These are phyloP conservation scores for peach (Prunus persica) DNA, from an alignment of 306 rosid genomes.

Conservation along the genomic window DNA sequence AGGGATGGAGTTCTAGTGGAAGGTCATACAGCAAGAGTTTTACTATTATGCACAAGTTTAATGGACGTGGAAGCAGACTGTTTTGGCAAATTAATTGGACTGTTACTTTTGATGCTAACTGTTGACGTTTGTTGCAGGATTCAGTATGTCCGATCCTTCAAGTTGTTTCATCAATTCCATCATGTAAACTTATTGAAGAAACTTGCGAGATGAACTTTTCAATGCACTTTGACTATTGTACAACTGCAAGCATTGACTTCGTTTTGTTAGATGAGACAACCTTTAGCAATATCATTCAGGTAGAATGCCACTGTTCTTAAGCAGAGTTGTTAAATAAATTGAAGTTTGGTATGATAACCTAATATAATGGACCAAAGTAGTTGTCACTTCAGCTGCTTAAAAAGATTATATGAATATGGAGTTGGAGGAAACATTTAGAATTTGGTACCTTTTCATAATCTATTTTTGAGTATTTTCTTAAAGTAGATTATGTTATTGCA, in stretches of 20 bases:
- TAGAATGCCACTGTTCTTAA: constrained; percentile 28
- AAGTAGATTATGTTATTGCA: constrained; percentile 45
- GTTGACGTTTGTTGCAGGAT: constrained; percentile 92
- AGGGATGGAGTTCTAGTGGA: constrained; percentile 93
- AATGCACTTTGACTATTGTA: constrained; percentile 88
- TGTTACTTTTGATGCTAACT: constrained; percentile 60
- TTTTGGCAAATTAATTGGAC: constrained; percentile 66
- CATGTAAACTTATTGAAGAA: constrained; percentile 74
- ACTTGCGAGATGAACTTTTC: constrained; percentile 73
- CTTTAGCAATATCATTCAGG: constrained; percentile 74
- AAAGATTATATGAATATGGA: not conserved
- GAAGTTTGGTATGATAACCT: not conserved
- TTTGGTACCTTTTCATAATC: not conserved
- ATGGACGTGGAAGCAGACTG: constrained; percentile 86
- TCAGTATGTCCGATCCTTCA: constrained; percentile 81
- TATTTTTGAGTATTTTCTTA: constrained; percentile 9
- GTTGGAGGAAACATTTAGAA: not conserved
- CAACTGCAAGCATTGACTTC: constrained; percentile 78
- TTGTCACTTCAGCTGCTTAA: not conserved
- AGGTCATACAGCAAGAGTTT: constrained; percentile 79
- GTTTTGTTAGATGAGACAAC: constrained; percentile 63
- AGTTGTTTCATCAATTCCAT: constrained; percentile 70
- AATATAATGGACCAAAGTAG: not conserved
- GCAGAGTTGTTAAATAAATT: not conserved
- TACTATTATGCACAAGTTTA: constrained; percentile 82